Evolutionary conservation across 257 asterid species (phyloP).

Genomic region (Penstemon eatonii): DNA sequence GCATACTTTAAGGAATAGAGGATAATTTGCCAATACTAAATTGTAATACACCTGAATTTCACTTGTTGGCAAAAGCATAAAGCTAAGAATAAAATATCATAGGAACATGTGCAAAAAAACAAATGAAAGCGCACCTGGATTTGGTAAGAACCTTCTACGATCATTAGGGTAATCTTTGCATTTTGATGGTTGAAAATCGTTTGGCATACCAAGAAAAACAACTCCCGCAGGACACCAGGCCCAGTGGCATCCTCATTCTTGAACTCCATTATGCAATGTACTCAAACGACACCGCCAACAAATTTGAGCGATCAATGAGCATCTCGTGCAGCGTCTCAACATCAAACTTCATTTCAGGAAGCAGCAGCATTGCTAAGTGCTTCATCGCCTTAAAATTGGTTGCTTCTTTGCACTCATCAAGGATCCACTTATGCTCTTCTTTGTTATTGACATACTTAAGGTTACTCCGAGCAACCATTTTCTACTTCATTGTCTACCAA

Average conservation of each 20-base stretch:
- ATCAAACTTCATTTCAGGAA: slow-evolving; percentile 87
- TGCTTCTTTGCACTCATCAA: slow-evolving; percentile 67
- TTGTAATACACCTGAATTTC: no score
- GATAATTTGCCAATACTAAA: no score
- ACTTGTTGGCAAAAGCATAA: no score
- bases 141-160: slow-evolving; percentile 91
- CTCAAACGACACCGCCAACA: slow-evolving; percentile 81
- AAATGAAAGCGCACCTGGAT: no score
- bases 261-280: slow-evolving; percentile 87
- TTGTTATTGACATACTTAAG: slow-evolving; percentile 68
- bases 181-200: slow-evolving; percentile 87
- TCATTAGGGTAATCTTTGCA: slow-evolving; percentile 92
- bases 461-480: slow-evolving; percentile 57
- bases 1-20: no score
- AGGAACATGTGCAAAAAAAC: no score
- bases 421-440: slow-evolving; percentile 79
- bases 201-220: slow-evolving; percentile 93
- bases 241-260: slow-evolving; percentile 98
- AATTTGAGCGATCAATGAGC: slow-evolving; percentile 87
- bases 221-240: slow-evolving; percentile 94
- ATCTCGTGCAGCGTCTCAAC: slow-evolving; percentile 86
- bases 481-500: slow-evolving; percentile 58
- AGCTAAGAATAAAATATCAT: no score
- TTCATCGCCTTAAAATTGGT: slow-evolving; percentile 81
- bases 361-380: slow-evolving; percentile 74